Conservation (phyloP, 768 basidiomycete species). For the Lentinula detonsa region DNA sequence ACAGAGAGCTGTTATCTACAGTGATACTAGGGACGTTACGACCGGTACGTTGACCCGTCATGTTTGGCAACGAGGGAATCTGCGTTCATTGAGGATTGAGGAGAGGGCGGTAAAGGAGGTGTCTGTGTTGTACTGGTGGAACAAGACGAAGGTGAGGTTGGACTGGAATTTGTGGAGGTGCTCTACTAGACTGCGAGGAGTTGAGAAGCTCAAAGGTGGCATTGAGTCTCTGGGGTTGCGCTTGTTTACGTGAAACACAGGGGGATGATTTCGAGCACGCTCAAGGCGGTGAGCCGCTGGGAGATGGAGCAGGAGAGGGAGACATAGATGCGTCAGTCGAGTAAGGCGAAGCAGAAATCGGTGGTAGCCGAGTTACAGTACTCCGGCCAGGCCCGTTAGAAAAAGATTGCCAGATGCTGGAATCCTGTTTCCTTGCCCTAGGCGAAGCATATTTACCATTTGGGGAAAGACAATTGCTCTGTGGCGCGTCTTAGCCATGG, state of each 20-base stretch:
- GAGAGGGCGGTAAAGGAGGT: conserved; percentile 31
- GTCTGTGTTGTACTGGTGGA: conserved; percentile 13
- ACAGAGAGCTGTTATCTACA: conserved; percentile 19
- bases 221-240: conserved; percentile 63
- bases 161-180: conserved; percentile 5
- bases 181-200: conserved; percentile 29
- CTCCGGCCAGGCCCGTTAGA: conserved; percentile 19
- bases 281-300: conserved; percentile 36
- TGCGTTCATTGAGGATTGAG: conserved; percentile 26
- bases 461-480: background rate
- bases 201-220: conserved; percentile 66
- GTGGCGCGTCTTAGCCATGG: conserved; percentile 22
- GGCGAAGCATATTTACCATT: conserved; percentile 2
- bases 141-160: conserved; percentile 16
- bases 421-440: conserved; percentile 17
- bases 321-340: conserved; percentile 55
- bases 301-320: conserved; percentile 39
- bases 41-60: conserved; percentile 25
- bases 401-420: conserved; percentile 21
- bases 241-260: conserved; percentile 46
- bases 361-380: conserved; percentile 39
- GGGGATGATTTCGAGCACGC: conserved; percentile 46
- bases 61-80: conserved; percentile 30
- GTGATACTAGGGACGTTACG: conserved; percentile 34
- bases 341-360: conserved; percentile 68